These are phyloP conservation scores for Tephrocybe sp. DNA, from an alignment of 768 basidiomycete species.

Conservation along the genomic window DNA sequence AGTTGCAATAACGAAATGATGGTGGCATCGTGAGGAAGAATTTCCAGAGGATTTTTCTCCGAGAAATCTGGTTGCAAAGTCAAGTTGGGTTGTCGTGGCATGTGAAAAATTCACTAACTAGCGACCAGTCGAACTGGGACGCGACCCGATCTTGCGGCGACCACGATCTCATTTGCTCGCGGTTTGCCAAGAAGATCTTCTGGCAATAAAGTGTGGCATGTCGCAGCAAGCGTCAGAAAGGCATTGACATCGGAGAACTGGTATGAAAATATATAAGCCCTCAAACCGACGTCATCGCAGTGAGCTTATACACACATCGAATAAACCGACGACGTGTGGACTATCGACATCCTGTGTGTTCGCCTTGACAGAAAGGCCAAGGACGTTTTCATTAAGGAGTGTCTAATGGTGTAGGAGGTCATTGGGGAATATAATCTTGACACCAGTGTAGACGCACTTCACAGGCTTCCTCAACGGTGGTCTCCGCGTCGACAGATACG, in stretches of 20 bases:
- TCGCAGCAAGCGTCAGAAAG: constrained; percentile 83
- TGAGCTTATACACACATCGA: constrained; percentile 58
- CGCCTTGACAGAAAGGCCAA: constrained; percentile 64
- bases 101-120: constrained; percentile 47
- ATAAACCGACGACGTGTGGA: constrained; percentile 52
- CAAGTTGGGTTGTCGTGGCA: not conserved
- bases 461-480: constrained; percentile 80
- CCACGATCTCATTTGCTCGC: constrained; percentile 66
- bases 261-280: not conserved
- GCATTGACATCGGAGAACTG: constrained; percentile 87
- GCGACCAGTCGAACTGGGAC: constrained; percentile 78
- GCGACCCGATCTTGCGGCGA: constrained; percentile 70
- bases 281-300: not conserved
- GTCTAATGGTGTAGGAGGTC: constrained; percentile 36
- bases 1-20: constrained; percentile 60
- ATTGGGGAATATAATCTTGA: not conserved
- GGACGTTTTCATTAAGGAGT: constrained; percentile 59
- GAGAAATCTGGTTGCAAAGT: constrained; percentile 59
- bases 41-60: constrained; percentile 78
- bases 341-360: constrained; percentile 22
- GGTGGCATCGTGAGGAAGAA: constrained; percentile 61
- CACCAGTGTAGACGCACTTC: constrained; percentile 53
- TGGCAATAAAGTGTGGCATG: constrained; percentile 62
- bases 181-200: constrained; percentile 61
- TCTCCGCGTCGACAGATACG: constrained; percentile 66